A percentile compares a stretch with the other conserved stretches of the same genome.
phyloP scores from a whole-genome alignment of 208 protist genomes.

The Wallacemonas collosoma region DNA sequence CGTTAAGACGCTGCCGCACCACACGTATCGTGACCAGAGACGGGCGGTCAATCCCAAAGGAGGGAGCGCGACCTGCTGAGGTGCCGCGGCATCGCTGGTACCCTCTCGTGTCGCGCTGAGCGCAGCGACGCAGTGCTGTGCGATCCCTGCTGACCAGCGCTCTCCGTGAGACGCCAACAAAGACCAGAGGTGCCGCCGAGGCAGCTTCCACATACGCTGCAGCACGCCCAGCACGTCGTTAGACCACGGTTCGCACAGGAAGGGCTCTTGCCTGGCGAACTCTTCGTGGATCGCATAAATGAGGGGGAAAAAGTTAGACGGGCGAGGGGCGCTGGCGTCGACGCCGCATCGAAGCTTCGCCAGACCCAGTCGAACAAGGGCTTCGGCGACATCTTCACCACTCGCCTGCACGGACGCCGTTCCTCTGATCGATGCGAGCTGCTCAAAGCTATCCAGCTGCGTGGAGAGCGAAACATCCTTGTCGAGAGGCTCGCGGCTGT shows the following conservation, averaged over 20 bases:
- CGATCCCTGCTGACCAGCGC: constrained; percentile 15
- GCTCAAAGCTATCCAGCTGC: constrained; percentile 44
- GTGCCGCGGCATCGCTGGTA: too few species aligned
- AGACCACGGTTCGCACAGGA: too few species aligned
- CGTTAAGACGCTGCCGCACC: constrained; percentile 30
- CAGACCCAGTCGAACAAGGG: constrained; percentile 27
- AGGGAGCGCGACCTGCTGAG: too few species aligned
- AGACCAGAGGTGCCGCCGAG: neutral
- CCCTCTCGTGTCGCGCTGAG: too few species aligned
- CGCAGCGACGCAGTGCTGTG: constrained; percentile 2
- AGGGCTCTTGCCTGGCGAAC: neutral
- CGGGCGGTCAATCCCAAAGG: constrained; percentile 18
- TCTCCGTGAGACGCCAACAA: constrained; percentile 21
- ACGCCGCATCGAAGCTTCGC: constrained; percentile 33
- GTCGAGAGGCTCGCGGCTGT: constrained; percentile 44
- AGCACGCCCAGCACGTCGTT: neutral
- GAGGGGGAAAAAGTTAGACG: constrained; percentile 32
- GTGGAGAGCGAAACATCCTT: constrained; percentile 58
- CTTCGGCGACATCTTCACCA: constrained; percentile 30
- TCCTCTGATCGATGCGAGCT: constrained; percentile 35
- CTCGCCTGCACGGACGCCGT: constrained; percentile 17
- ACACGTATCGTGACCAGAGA: constrained; percentile 31
- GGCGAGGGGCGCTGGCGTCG: constrained; percentile 41
- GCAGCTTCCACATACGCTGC: constrained; percentile 14
- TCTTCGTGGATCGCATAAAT: neutral